Evolutionary conservation across 805 yeast species (phyloP), one percentile per base, ranked within the genome.

Genomic region (Wickerhamiella sorbophila): DNA sequence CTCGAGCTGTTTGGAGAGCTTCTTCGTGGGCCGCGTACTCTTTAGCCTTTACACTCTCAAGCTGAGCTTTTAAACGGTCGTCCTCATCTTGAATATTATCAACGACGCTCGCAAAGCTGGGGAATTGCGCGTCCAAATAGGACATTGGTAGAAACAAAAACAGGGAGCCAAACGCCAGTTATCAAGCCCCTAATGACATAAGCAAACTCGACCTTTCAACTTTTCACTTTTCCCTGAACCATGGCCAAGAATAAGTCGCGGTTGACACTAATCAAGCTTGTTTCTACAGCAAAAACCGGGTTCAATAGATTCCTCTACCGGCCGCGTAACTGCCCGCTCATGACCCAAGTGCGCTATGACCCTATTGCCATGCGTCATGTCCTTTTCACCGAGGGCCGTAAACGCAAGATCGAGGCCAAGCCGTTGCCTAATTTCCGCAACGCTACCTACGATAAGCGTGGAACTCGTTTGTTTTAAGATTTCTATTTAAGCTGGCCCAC

Each of bases 201-300:
- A 24, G 29, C 29, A 12, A 12, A 24, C 10, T 24, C 12, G 6
- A 8, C 29, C 12, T 12, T 24, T 24, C 29, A 24, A 12, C 29
- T 24, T 15, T n/a, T 10, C 35, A 24, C 29, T 24, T 12, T 24
- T 12, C 12, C 10, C 12, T 12, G n/a, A n/a, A 39, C n/a, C 33
- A 53, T 50, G 54, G 56, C 79, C 26, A 50, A 80, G 60, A 76
- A 79, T 36, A 83, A 83, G 63, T 70, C 82, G 20, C 77, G 86
- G 55, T 77, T 77, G 51, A 80, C 94, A 3, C 77, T 87, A 56
- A 79, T 88, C 44, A 84, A 85, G 61, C 71, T 88, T 48, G 67
- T 87, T 2, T 88, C 97, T 1, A 71, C 91, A 2, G 97, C 96
- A 15, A 74, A 79, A 52, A 87, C 97, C 1, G 97, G 97, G 1